Evolutionary conservation across 371 early-diverging fungal genomes (phyloP).

Genomic region (Umbelopsis sp.): DNA sequence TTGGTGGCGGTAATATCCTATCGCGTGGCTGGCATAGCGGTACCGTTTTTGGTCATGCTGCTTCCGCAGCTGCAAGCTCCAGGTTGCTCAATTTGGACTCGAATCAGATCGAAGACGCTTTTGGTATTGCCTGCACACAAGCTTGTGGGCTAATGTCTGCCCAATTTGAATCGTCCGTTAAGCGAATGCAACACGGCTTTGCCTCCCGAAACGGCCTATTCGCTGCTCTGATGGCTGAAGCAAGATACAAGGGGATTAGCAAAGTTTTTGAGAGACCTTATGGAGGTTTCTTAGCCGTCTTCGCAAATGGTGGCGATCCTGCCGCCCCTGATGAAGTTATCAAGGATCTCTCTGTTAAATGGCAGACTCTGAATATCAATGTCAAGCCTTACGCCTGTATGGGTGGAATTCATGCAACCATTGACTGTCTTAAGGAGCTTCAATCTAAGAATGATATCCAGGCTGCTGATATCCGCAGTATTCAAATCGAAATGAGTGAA

Average conservation of each 20-base stretch:
- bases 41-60: slow-evolving; percentile 21
- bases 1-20: slow-evolving; percentile 21
- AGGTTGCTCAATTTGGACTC: slow-evolving; percentile 12
- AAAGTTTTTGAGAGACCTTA: slow-evolving; percentile 21
- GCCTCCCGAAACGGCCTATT: slow-evolving; percentile 21
- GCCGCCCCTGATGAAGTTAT: slow-evolving; percentile 15
- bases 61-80: slow-evolving; percentile 20
- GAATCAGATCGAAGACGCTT: slow-evolving; percentile 19
- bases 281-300: slow-evolving; percentile 19
- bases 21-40: slow-evolving; percentile 27
- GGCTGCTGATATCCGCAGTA: neutral
- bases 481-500: slow-evolving; percentile 14
- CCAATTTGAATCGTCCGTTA: slow-evolving; percentile 23
- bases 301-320: slow-evolving; percentile 1
- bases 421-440: slow-evolving; percentile 22
- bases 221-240: slow-evolving; percentile 21
- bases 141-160: slow-evolving; percentile 22
- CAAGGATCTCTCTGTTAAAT: slow-evolving; percentile 13
- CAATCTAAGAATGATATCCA: neutral
- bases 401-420: slow-evolving; percentile 23
- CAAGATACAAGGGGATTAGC: slow-evolving; percentile 21
- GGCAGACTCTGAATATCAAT: slow-evolving; percentile 22
- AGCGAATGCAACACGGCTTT: slow-evolving; percentile 24
- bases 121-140: slow-evolving; percentile 22
- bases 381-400: slow-evolving; percentile 22